Conservation (phyloP, 2,329 filamentous ascomycete species). For the Pseudopyrenochaeta lycopersici region DNA sequence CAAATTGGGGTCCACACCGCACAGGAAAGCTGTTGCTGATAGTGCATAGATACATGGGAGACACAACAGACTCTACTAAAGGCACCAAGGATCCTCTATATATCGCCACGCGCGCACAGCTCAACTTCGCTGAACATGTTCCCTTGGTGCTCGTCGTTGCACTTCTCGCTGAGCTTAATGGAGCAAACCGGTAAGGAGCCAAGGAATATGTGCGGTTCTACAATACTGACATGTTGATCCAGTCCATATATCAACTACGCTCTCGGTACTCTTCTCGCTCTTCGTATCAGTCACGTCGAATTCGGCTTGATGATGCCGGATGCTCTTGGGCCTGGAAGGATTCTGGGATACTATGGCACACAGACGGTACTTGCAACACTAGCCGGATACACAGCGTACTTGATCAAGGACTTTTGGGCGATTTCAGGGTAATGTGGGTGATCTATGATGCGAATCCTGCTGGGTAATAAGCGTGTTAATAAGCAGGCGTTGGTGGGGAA, state of each 20-base stretch:
- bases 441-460: neutral
- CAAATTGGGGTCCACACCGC: neutral
- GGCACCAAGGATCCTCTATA: slow-evolving; percentile 42
- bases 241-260: slow-evolving; percentile 49
- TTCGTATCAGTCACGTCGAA: slow-evolving; percentile 53
- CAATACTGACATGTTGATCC: neutral
- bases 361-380: slow-evolving; percentile 38
- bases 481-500: too few relatives aligned
- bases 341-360: slow-evolving; percentile 42
- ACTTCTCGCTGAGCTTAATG: slow-evolving; percentile 56
- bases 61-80: slow-evolving; percentile 22
- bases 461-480: neutral
- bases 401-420: slow-evolving; percentile 43
- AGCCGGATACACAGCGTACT: slow-evolving; percentile 41
- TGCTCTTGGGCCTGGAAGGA: slow-evolving; percentile 29
- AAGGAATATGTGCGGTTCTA: neutral
- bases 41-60: slow-evolving; percentile 34
- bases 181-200: slow-evolving; percentile 44
- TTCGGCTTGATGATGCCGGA: slow-evolving; percentile 46
- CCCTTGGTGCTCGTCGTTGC: slow-evolving; percentile 51
- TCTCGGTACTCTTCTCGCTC: slow-evolving; percentile 49
- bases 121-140: slow-evolving; percentile 57
- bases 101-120: slow-evolving; percentile 48
- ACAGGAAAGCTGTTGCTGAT: slow-evolving; percentile 8
- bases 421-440: slow-evolving; percentile 10